Base-by-base conservation (phyloP, 495 filamentous ascomycete species). In the Halenospora varia region DNA sequence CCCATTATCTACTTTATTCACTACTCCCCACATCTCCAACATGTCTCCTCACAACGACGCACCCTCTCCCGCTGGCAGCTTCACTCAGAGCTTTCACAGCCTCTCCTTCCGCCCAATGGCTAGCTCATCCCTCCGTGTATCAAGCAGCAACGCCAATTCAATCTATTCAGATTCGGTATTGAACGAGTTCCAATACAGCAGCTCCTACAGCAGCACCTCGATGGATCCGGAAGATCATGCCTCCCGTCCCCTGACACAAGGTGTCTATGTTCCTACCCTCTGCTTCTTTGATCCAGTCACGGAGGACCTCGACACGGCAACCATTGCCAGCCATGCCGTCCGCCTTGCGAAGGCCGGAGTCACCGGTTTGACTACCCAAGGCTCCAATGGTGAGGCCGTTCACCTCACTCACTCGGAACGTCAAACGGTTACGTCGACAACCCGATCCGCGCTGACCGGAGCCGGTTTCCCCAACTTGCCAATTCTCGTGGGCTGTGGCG, bases 351-450 rank as follows among this genome's bases (percentile, higher is more conserved):
- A 82, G 51, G 85, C 88, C 46, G 91, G 91, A 51, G 82, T 95
- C 29, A 81, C 85, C 41, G 92, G 91, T 48, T 76, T 96, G 40
- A 84, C 89, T 48, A 90, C 88, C 17, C 90, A 95, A 70, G 92
- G 92, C 24, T 92, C 88, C 70, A 96, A 95, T 68, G 92, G 92
- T 65, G 92, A 94, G 73, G 89, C 89, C 2, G 88, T 92, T 2
- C 89, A 93, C 65, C 75, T 93, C 22, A 85, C 86, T 47, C 83
- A 83, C 29, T 71, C 80, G 17, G 89, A 93, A 67, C 82, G 89
- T 47, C 81, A 80, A 46, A 70, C 79, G 54, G 81, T 95, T 56
- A 94, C 89, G 22, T 74, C 79, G 49, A 78, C 84, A 17, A 96
- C 92, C 1, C 88, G 89, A 22, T 83, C 83, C 49, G 85, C 89